These are phyloP conservation scores for Wickerhamomyces sp. DNA, from an alignment of 1,139 yeast species.

Conservation along the genomic window DNA sequence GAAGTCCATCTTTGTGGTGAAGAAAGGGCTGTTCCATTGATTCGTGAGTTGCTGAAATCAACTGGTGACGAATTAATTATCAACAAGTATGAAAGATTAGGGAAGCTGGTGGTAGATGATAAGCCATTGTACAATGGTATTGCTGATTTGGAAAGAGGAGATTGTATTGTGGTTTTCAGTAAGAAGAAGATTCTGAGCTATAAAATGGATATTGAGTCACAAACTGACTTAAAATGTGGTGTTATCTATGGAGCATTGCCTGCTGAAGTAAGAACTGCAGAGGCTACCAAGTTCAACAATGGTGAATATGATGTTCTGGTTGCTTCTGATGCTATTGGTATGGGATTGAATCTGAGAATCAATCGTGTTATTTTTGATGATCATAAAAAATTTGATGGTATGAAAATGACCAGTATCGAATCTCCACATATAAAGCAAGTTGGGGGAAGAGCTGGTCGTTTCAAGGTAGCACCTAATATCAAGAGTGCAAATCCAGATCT, in stretches of 20 bases:
- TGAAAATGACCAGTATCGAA: slow-evolving; percentile 40
- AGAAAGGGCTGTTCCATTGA: slow-evolving; percentile 66
- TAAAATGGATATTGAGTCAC: slow-evolving; percentile 60
- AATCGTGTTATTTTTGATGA: slow-evolving; percentile 73
- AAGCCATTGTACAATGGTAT: slow-evolving; percentile 30
- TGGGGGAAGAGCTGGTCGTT: slow-evolving; percentile 96
- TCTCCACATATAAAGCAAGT: slow-evolving; percentile 80
- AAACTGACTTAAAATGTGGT: slow-evolving; percentile 67
- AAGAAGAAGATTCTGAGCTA: slow-evolving; percentile 62
- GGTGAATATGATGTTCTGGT: slow-evolving; percentile 76
- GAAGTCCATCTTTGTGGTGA: slow-evolving; percentile 95
- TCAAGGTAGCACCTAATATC: slow-evolving; percentile 29
- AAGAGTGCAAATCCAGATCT: slow-evolving; percentile 13
- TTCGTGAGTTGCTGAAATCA: slow-evolving; percentile 49
- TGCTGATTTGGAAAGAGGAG: slow-evolving; percentile 56
- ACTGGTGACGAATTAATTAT: slow-evolving; percentile 80
- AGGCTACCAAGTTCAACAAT: slow-evolving; percentile 71
- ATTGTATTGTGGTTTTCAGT: slow-evolving; percentile 85
- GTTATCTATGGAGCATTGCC: slow-evolving; percentile 95
- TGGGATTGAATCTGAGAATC: slow-evolving; percentile 89
- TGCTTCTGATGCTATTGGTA: slow-evolving; percentile 96
- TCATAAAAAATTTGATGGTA: slow-evolving; percentile 68
- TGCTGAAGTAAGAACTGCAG: slow-evolving; percentile 86
- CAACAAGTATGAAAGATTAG: slow-evolving; percentile 67
- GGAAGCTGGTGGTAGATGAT: slow-evolving; percentile 57